Base-by-base conservation (phyloP, 2,329 filamentous ascomycete genomes). In the Talaromyces islandicus region DNA sequence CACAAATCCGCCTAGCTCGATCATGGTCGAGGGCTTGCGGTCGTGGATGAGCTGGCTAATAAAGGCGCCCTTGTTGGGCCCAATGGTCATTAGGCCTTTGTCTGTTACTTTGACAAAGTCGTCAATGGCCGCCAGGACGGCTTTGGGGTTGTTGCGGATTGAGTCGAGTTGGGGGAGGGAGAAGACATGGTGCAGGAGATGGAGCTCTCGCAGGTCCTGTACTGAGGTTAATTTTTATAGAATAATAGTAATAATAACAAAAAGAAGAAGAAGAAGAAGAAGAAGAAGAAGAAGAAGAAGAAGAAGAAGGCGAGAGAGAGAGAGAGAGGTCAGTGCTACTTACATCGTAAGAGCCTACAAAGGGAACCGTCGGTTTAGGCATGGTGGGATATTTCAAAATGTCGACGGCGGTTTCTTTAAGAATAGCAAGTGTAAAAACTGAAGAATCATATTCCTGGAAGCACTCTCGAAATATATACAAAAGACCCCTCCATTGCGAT, bases 31-130 rank as follows among this genome's bases (percentile, higher is more conserved):
- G 0, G 89, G 89, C 70, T 88, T 89, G 54, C 81, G 77, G 63
- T 88, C 78, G 21, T 78, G 78, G 61, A 94, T 92, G 43, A 92
- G 73, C 30, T 88, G 81, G 9, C 82, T 82, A 1, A 93, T 84
- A 57, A 91, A 87, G 63, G 80, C 81, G 53, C 88, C 89, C 75
- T 94, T 94, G 68, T 86, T 80, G 65, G 86, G 81, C 46, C 90
- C 90, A 1, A 94, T 85, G 64, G 92, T 93, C 87, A 93, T 93
- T 56, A 93, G 81, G 64, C 88, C 89, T 70, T 87, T 89, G 63
- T 84, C 80, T 1, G 82, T 86, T 4, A 30, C n/a, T 50, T 83
- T 75, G 12, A 78, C 84, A 71, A 82, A 93, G 57, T 88, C 83
- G 68, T 93, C 88, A 70, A 93, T 91, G 29, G 84, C 84, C 27